Evolutionary conservation across 2,329 filamentous ascomycete species (phyloP).

Genomic region (Polytolypa hystricis): DNA sequence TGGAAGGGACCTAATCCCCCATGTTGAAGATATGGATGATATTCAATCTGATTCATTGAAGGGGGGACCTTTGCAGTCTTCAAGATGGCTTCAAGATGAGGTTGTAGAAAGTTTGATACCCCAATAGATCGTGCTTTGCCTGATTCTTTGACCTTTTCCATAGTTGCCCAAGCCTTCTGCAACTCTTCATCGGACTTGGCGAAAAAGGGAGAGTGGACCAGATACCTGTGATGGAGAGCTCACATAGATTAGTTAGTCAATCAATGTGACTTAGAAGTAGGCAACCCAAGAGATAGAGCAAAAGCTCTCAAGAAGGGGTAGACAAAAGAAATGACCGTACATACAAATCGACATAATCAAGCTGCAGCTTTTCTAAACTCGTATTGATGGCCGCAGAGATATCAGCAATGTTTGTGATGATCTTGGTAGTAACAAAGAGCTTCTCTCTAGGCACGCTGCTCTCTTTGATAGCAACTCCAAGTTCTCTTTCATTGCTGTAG

Average conservation of each 20-base stretch:
- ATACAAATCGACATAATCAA: slow-evolving; percentile 53
- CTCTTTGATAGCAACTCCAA: slow-evolving; percentile 39
- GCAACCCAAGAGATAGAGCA: not conserved
- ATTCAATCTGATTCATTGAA: slow-evolving; percentile 33
- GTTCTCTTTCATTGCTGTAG: slow-evolving; percentile 39
- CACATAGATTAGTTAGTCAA: too few species aligned
- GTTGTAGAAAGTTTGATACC: slow-evolving; percentile 49
- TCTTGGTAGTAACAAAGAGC: slow-evolving; percentile 48
- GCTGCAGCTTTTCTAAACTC: slow-evolving; percentile 48
- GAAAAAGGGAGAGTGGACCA: slow-evolving; percentile 53
- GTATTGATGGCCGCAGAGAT: slow-evolving; percentile 44
- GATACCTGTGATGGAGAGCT: slow-evolving; percentile 38
- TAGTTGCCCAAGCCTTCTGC: slow-evolving; percentile 47
- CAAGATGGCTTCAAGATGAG: slow-evolving; percentile 43
- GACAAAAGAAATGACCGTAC: too few species aligned
- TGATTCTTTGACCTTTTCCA: slow-evolving; percentile 47
- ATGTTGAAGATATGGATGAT: slow-evolving; percentile 39
- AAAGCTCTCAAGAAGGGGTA: too few species aligned
- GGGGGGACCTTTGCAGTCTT: slow-evolving; percentile 33
- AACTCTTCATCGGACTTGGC: slow-evolving; percentile 43
- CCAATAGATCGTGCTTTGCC: slow-evolving; percentile 52
- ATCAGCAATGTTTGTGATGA: slow-evolving; percentile 41
- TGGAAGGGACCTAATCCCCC: slow-evolving; percentile 31
- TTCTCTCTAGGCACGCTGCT: slow-evolving; percentile 36
- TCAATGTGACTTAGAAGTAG: not conserved